Evolutionary conservation across 2,329 filamentous ascomycete species (phyloP), one percentile per base, ranked within the genome.

Genomic region (Diaporthe sp.): DNA sequence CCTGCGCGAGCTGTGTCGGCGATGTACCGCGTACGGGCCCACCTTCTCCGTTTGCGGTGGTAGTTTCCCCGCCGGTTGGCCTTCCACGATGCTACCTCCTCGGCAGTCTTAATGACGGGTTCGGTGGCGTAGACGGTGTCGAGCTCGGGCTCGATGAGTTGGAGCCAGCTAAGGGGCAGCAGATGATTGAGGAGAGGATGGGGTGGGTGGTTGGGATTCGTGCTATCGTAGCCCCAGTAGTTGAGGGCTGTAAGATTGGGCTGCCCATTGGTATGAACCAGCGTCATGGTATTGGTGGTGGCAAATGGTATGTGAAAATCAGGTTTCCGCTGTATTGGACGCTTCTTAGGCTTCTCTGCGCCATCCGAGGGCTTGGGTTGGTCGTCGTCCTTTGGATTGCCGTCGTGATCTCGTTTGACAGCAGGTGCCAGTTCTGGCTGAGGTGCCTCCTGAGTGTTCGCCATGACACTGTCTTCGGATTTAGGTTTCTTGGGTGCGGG

Each of bases 141-240:
- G 42, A 91, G 87, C 49, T 90, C 86, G 0, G 97, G 97, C 34
- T 94, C 89, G 22, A 98, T 86, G 7, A 99, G 91, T 84, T 98
- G 96, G 2, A 99, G 90, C 96, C 96, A 99, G 39, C 95, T 96
- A 42, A 98, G 87, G 7, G 93, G 91, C 80, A 96, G 93, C 71
- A 99, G 91, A 82, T 97, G 93, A 22, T 90, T 93, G 83, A 93
- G 90, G 15, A 99, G 91, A 0, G 97, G 96, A 82, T 98, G 97
- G 34, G 91, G 87, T 19, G 90, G 87, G 72, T 88, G 90, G 78
- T 89, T 89, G 58, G 92, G 91, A 77, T 91, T 91, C 75, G 90
- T 90, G 79, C 89, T 87, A 84, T 98, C 95, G 85, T 93, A 98
- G 83, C 92, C 92, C 85, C 98, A 98, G 87, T 98, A 97, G 82